These are phyloP conservation scores for Penicillium sp. DNA, from an alignment of 2,329 filamentous ascomycete genomes.

Conservation along the genomic window DNA sequence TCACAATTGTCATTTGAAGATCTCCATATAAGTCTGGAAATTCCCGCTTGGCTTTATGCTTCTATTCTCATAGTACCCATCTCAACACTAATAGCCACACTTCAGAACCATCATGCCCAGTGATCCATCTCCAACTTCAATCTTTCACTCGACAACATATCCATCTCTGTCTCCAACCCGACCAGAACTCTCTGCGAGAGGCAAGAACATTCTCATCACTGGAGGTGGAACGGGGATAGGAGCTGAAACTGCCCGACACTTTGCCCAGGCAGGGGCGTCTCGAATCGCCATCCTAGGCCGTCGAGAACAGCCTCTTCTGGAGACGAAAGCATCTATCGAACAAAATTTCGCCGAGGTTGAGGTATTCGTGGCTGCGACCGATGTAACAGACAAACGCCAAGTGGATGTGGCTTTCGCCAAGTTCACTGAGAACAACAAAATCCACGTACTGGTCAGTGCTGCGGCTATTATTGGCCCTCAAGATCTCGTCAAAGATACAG, in stretches of 20 bases:
- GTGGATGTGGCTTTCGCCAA: constrained; percentile 4
- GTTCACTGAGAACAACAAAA: constrained; percentile 12
- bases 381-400: constrained; percentile 6
- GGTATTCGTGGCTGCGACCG: constrained; percentile 31
- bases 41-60: too few species aligned
- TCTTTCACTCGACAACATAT: constrained; percentile 8
- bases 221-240: constrained; percentile 55
- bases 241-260: constrained; percentile 46
- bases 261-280: constrained; percentile 51
- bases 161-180: constrained; percentile 43
- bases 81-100: too few species aligned
- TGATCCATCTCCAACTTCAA: not conserved
- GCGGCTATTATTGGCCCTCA: constrained; percentile 39
- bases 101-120: not conserved
- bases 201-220: constrained; percentile 49
- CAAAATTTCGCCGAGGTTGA: constrained; percentile 40
- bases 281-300: constrained; percentile 52
- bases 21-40: too few species aligned
- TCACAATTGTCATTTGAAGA: too few species aligned
- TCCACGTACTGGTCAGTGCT: constrained; percentile 49
- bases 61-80: too few species aligned
- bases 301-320: constrained; percentile 35
- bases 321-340: constrained; percentile 43
- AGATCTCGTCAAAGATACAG: constrained; percentile 31
- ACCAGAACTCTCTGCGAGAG: constrained; percentile 45